Base-by-base conservation (phyloP, 148 eudicot genomes). In the Nyssa sinensis region DNA sequence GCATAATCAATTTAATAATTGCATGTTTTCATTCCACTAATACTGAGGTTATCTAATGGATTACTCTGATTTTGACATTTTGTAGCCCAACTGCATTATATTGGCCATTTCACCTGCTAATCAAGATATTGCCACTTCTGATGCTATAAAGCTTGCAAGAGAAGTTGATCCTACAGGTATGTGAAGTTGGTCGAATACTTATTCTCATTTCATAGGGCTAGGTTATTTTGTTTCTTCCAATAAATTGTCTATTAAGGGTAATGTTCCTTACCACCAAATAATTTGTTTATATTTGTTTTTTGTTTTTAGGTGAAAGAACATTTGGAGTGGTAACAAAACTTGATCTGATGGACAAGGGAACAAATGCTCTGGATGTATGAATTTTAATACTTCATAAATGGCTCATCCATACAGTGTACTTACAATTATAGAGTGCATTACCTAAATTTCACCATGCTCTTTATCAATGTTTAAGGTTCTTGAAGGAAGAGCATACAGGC, bases 81-180 rank as follows among this genome's bases (percentile, higher is more conserved):
- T 84, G 88, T 72, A 96, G 99, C 98, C 97, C 57, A 96, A 89
- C 78, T 86, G 97, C 88, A 93, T 96, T 71, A 96, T 96, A 69
- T 84, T 96, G 80, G 99, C 99, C 73, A 96, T 96, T 84, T 93
- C 98, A 75, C 99, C 99, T 44, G 99, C 99, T 77, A 96, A 96
- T 89, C 99, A 96, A 88, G 99, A 93, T 79, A 93, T 96, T 80
- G 99, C 99, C 77, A 96, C 99, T 51, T 96, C 99, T 64, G 99
- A 96, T 91, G 99, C 99, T 68, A 96, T 96, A 82, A 96, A 96
- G 86, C 93, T 96, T 77, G 99, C 98, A 60, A 91, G 89, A 89
- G 99, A 96, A 88, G 99, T 96, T 83, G 98, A 96, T 84, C 97
- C 99, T 27, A 51, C 94, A 71, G 99, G 99, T 96, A 86, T 66